Percentiles rank a stretch among this genome's conserved stretches.
phyloP scores from a whole-genome alignment of 2,329 filamentous ascomycete species.

The Colletotrichum tanaceti region DNA sequence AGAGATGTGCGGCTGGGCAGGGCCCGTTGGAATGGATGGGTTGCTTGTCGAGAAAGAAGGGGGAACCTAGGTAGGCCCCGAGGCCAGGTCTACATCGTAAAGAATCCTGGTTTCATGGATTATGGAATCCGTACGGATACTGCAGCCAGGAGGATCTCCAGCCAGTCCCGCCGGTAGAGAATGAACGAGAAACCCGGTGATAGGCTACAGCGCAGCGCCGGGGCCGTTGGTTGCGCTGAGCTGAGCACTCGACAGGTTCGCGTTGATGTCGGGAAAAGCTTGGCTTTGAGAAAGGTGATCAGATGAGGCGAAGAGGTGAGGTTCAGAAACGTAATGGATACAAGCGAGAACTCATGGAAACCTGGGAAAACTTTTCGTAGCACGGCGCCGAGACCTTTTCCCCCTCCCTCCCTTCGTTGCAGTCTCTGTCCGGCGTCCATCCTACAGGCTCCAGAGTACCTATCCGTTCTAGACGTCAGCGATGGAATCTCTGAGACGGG shows the following conservation, averaged over 20 bases:
- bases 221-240: constrained; percentile 24
- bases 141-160: constrained; percentile 1
- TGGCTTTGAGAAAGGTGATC: constrained; percentile 32
- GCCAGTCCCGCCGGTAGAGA: not conserved
- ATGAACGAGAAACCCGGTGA: constrained; percentile 4
- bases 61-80: not conserved
- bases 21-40: not conserved
- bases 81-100: constrained; percentile 7
- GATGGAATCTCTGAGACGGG: not conserved
- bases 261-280: constrained; percentile 19
- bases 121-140: no score
- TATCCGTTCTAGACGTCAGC: not conserved
- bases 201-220: constrained; percentile 2
- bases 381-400: constrained; percentile 27
- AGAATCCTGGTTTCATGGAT: constrained; percentile 9
- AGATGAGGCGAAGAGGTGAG: constrained; percentile 39
- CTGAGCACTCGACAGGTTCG: constrained; percentile 8
- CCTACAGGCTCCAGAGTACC: no score
- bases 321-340: constrained; percentile 48
- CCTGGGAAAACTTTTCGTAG: constrained; percentile 33
- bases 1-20: constrained; percentile 7
- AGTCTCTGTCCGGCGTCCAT: not conserved
- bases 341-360: constrained; percentile 39
- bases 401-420: no score
- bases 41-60: constrained; percentile 9